Conservation (phyloP, 2,329 filamentous ascomycete species). For the Zasmidium cellare region DNA sequence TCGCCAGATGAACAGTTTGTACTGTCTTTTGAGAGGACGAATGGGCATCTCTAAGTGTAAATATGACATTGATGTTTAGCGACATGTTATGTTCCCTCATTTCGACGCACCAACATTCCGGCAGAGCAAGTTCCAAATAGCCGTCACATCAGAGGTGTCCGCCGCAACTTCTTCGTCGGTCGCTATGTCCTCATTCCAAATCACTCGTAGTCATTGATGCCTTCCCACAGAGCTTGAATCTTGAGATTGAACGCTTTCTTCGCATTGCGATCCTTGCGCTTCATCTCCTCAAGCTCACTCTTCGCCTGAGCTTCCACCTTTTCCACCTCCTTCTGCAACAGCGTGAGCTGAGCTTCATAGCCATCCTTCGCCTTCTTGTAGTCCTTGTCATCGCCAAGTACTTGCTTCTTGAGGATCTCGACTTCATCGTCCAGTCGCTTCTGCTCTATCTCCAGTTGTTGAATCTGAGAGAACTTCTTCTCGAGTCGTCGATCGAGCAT, state of each 20-base stretch:
- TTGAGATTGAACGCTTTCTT: constrained; percentile 21
- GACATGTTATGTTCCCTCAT: not conserved
- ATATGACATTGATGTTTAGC: not conserved
- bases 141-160: too few species aligned
- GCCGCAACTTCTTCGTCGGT: too few species aligned
- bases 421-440: constrained; percentile 22
- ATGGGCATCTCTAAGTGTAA: not conserved
- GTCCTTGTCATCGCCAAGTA: constrained; percentile 12
- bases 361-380: constrained; percentile 9
- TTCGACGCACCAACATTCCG: too few species aligned
- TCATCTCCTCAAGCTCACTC: constrained; percentile 21
- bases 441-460: constrained; percentile 17
- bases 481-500: constrained; percentile 14
- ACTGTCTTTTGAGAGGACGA: not conserved
- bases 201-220: not conserved
- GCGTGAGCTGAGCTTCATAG: constrained; percentile 16
- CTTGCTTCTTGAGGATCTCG: constrained; percentile 12
- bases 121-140: too few species aligned
- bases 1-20: constrained; percentile 26
- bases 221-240: constrained; percentile 18
- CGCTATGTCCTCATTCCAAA: not conserved
- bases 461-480: constrained; percentile 15
- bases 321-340: constrained; percentile 18
- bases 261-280: constrained; percentile 17
- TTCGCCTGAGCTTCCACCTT: constrained; percentile 17